phyloP scores from a whole-genome alignment of 176 grass and related monocot species.

The Musa itinerans region DNA sequence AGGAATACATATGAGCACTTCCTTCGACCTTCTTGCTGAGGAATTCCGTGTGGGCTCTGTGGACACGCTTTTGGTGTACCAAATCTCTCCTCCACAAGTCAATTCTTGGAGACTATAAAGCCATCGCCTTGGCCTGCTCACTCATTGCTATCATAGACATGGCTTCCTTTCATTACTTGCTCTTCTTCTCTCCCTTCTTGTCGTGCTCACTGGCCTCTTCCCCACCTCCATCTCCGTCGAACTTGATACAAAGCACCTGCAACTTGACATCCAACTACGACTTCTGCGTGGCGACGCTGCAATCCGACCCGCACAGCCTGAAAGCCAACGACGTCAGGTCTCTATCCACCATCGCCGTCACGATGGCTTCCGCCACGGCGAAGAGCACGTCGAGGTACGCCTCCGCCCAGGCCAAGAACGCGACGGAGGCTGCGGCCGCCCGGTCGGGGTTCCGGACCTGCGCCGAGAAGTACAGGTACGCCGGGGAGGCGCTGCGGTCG shows the following conservation, averaged over 20 bases:
- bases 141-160: too few species aligned
- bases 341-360: slow-evolving; percentile 2
- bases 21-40: too few species aligned
- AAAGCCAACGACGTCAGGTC: slow-evolving; percentile 4
- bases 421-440: too few species aligned
- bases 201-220: background rate
- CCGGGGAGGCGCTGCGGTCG: slow-evolving; percentile 13
- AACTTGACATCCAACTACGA: slow-evolving; percentile 9
- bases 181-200: background rate
- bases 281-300: slow-evolving; percentile 10
- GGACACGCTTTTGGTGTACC: too few species aligned
- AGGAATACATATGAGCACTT: too few species aligned
- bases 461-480: slow-evolving; percentile 15
- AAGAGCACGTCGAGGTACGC: background rate
- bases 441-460: background rate
- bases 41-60: too few species aligned
- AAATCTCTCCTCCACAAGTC: too few species aligned
- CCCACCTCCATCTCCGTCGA: background rate
- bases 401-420: too few species aligned
- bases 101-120: too few species aligned
- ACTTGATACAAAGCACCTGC: slow-evolving; percentile 4
- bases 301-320: slow-evolving; percentile 9
- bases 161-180: too few species aligned
- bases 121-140: too few species aligned
- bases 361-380: background rate